Conservation (phyloP, 495 filamentous ascomycete genomes). For the Penicillium robsamsonii region DNA sequence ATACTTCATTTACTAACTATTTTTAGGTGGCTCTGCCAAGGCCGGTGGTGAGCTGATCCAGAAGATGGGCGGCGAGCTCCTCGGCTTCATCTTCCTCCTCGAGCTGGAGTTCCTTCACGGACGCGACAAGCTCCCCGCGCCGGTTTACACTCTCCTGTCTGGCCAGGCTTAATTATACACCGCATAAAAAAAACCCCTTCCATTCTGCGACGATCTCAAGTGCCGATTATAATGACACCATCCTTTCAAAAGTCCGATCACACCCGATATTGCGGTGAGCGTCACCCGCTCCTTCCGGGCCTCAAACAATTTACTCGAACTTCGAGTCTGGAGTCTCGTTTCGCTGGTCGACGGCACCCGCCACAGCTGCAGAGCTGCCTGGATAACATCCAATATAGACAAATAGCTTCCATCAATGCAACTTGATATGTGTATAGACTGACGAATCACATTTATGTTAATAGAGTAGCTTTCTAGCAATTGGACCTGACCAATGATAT, state of each 20-base stretch:
- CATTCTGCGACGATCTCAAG: conserved; percentile 8
- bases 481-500: not conserved
- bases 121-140: conserved; percentile 80
- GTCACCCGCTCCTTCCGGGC: not conserved
- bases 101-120: conserved; percentile 95
- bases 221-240: conserved; percentile 11
- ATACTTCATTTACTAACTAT: not conserved
- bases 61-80: conserved; percentile 76
- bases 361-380: conserved; percentile 3
- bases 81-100: conserved; percentile 92
- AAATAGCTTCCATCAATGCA: conserved; percentile 10
- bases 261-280: conserved; percentile 12
- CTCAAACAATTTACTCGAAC: not conserved
- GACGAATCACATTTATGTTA: not conserved
- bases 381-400: conserved; percentile 17
- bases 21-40: conserved; percentile 82
- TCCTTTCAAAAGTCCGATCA: conserved; percentile 4
- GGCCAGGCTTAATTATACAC: conserved; percentile 45
- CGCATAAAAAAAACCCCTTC: conserved; percentile 13
- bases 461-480: not conserved
- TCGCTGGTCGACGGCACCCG: conserved; percentile 10
- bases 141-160: conserved; percentile 78
- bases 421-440: conserved; percentile 9
- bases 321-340: conserved; percentile 4
- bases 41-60: conserved; percentile 84